phyloP scores from a whole-genome alignment of 2,329 filamentous ascomycete genomes.

The Trichophyton schoenleinii region DNA sequence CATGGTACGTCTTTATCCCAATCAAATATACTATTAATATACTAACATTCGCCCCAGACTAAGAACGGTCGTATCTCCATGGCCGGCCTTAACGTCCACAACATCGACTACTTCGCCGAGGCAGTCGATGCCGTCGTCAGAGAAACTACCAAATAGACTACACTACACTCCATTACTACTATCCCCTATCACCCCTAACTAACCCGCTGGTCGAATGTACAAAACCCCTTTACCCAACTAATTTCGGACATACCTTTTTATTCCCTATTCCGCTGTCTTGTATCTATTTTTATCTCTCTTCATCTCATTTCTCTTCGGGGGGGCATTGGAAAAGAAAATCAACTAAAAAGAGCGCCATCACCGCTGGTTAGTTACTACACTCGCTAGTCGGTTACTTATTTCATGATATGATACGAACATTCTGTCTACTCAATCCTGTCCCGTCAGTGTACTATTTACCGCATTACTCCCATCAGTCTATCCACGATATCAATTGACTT shows the following conservation, averaged over 20 bases:
- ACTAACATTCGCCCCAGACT: slow-evolving; percentile 38
- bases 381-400: not conserved
- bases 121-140: slow-evolving; percentile 73
- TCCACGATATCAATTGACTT: too few species aligned
- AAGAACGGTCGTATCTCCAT: slow-evolving; percentile 98
- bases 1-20: slow-evolving; percentile 27
- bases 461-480: too few species aligned
- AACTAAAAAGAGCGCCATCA: not conserved
- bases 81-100: slow-evolving; percentile 88
- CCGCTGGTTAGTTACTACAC: not conserved
- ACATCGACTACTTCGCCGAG: slow-evolving; percentile 85
- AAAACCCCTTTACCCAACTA: not conserved
- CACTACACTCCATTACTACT: not conserved
- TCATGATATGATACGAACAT: not conserved
- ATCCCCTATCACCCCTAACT: not conserved
- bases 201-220: not conserved
- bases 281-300: not conserved
- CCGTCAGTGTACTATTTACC: too few species aligned
- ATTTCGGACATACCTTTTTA: not conserved
- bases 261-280: not conserved
- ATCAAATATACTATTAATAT: not conserved
- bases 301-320: not conserved
- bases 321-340: not conserved
- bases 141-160: slow-evolving; percentile 17
- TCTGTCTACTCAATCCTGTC: too few species aligned